These are phyloP conservation scores for Tylopilus sp. DNA, from an alignment of 1,284 basidiomycete genomes.

Conservation along the genomic window DNA sequence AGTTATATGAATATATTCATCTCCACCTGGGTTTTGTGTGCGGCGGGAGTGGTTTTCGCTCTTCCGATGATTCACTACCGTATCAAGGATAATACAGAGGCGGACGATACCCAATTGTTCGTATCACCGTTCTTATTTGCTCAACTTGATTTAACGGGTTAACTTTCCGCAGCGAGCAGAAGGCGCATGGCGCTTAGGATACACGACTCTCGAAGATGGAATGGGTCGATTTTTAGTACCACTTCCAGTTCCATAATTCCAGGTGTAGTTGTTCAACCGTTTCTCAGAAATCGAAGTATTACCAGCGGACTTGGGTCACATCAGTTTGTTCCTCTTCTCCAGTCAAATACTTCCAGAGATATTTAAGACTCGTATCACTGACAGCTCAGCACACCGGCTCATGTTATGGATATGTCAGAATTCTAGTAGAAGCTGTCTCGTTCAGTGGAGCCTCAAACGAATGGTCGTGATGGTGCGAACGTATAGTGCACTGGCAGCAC, in stretches of 20 bases:
- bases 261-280: not conserved
- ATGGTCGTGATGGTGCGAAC: too few species aligned
- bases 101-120: conserved; percentile 33
- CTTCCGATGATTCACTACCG: conserved; percentile 42
- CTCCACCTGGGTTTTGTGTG: conserved; percentile 39
- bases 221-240: not conserved
- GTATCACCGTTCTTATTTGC: conserved; percentile 5
- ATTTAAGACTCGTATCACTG: not conserved
- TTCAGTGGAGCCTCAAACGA: too few species aligned
- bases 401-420: too few species aligned
- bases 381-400: not conserved
- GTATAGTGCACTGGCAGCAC: too few species aligned
- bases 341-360: not conserved
- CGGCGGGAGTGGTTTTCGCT: conserved; percentile 37
- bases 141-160: conserved; percentile 7
- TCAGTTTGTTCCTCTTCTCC: not conserved
- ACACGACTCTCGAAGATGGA: not conserved
- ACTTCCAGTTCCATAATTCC: not conserved
- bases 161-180: conserved; percentile 15
- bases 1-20: conserved; percentile 42
- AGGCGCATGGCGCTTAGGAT: conserved; percentile 2
- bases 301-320: not conserved
- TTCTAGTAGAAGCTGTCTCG: too few species aligned
- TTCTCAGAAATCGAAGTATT: not conserved
- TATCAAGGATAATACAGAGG: conserved; percentile 37